Evolutionary conservation across 2,329 filamentous ascomycete genomes (phyloP).

Genomic region (Coniochaeta prunicola): DNA sequence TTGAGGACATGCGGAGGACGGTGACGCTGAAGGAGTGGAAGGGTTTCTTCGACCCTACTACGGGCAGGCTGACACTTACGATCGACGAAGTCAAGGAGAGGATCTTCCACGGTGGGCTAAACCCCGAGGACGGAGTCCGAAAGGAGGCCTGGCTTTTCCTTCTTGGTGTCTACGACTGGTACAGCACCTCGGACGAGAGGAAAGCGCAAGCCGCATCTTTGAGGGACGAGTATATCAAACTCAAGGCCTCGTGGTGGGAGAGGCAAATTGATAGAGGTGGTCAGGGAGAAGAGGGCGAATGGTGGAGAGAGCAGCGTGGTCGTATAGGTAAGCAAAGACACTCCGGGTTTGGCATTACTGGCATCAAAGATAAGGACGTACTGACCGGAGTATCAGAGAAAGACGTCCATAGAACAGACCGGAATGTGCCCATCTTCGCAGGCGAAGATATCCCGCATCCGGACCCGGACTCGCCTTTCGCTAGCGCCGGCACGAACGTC

Average conservation of each 20-base stretch:
- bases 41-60: conserved; percentile 72
- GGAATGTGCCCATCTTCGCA: conserved; percentile 88
- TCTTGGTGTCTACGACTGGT: conserved; percentile 87
- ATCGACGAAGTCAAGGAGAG: conserved; percentile 92
- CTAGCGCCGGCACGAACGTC: conserved; percentile 87
- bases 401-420: conserved; percentile 95
- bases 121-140: conserved; percentile 81
- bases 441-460: conserved; percentile 96
- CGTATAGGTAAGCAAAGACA: conserved; percentile 70
- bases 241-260: conserved; percentile 97
- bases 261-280: conserved; percentile 75
- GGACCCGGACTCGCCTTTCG: conserved; percentile 91
- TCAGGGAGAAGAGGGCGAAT: conserved; percentile 77
- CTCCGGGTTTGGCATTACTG: neutral
- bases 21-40: conserved; percentile 85
- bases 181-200: conserved; percentile 79
- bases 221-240: conserved; percentile 84
- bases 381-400: conserved; percentile 60
- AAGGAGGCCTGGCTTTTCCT: conserved; percentile 97
- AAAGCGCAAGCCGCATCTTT: conserved; percentile 76
- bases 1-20: conserved; percentile 69
- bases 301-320: conserved; percentile 91
- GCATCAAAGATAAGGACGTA: neutral
- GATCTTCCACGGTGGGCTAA: conserved; percentile 91
- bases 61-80: conserved; percentile 70